phyloP scores from a whole-genome alignment of 192 early-diverging fungal genomes.

The Entrophospora sp. region DNA sequence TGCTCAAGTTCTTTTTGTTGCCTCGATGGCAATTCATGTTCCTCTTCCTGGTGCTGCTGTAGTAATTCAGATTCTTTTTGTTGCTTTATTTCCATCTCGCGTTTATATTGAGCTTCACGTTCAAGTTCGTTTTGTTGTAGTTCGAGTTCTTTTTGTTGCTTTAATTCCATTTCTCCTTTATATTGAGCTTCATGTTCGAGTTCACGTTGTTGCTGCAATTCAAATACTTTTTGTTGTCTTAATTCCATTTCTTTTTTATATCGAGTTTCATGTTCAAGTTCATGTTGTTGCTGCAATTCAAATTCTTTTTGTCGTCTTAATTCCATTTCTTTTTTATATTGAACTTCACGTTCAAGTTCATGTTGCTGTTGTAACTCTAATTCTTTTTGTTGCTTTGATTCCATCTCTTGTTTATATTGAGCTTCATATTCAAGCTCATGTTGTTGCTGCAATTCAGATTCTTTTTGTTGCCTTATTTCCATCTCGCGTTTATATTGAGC shows the following conservation, averaged over 20 bases:
- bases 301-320: too few relatives aligned
- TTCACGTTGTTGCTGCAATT: too few relatives aligned
- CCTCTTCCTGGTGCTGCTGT: neutral
- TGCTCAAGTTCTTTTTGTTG: neutral
- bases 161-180: too few relatives aligned
- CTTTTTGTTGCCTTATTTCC: neutral
- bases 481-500: neutral
- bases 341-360: too few relatives aligned
- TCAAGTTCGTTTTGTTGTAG: neutral
- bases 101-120: neutral
- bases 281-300: neutral
- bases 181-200: too few relatives aligned
- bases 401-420: neutral
- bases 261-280: neutral
- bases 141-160: neutral
- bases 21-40: neutral
- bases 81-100: neutral
- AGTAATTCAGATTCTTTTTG: neutral
- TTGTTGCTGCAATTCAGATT: conserved; percentile 13
- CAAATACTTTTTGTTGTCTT: neutral
- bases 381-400: neutral
- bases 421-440: neutral
- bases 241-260: neutral
- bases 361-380: neutral
- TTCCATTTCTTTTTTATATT: too few relatives aligned